Evolutionary conservation across 2,329 filamentous ascomycete species (phyloP), one percentile per base, ranked within the genome.

Genomic region (Amauroascus verrucosus): DNA sequence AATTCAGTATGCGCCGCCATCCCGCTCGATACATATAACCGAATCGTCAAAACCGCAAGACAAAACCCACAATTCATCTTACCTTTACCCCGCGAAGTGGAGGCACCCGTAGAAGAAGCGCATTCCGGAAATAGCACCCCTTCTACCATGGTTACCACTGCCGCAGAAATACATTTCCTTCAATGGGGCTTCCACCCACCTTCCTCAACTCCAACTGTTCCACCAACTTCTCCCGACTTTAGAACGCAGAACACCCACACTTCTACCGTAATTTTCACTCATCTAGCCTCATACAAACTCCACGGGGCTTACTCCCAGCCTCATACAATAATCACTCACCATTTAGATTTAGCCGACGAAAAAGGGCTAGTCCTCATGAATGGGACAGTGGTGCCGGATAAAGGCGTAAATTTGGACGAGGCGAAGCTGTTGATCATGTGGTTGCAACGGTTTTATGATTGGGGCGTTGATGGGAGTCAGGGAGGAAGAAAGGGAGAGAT

Each of bases 321-420:
- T 45, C 93, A 98, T 66, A 98, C 93, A 0, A 96, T 88, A 2
- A 76, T 97, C 53, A 96, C 91, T 38, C 89, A 97, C 70, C 88
- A 98, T 70, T 73, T 85, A 14, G 93, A 98, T 68, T 72, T 96
- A 1, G 80, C 80, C 0, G 75, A 78, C 55, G 79, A 82, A 8
- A 87, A 88, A 62, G 87, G 83, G 4, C 64, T 97, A 24, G 89
- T 96, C 13, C 74, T 98, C 58, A 84, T 96, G 75, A 86, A 93
- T 65, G 93, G 93, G 0, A 77, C 79, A 59, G 84, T 97, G 13
- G 75, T 86, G 51, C 82, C 88, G 56, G 84, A 84, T 28, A 75
- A 83, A 11, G 90, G 91, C 3, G 81, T 95, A 4, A 83, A 76
- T 58, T 78, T 87, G 0, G 81, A 89, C 51, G 86, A 95, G 65